Conservation (phyloP, 345 rosid species). For the Eucalyptus tenuipes region DNA sequence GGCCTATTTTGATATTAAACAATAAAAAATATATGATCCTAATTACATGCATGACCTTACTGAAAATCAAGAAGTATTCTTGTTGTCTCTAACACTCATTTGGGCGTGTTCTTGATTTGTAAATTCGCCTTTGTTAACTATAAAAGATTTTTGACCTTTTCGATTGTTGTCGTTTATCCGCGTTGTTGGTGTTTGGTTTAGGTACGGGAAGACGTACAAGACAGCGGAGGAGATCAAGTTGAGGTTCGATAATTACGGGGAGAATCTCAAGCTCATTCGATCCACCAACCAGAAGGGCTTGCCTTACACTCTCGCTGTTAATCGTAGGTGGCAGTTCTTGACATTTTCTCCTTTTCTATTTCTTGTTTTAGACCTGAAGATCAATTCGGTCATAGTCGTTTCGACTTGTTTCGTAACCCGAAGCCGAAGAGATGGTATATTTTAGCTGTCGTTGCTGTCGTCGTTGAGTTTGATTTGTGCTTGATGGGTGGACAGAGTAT, state of each 20-base stretch:
- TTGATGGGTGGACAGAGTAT: slow-evolving; percentile 38
- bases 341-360: background rate
- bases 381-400: background rate
- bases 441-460: background rate
- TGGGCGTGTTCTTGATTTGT: background rate
- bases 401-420: background rate
- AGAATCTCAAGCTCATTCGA: slow-evolving; percentile 63
- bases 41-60: too few relatives aligned
- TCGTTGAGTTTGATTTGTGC: background rate
- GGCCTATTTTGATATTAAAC: background rate
- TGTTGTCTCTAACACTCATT: background rate
- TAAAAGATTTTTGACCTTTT: background rate
- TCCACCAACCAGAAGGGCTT: slow-evolving; percentile 56
- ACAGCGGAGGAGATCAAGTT: slow-evolving; percentile 56
- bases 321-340: slow-evolving; percentile 26
- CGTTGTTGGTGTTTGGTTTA: background rate
- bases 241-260: slow-evolving; percentile 57
- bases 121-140: background rate
- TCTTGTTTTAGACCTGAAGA: background rate
- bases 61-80: background rate
- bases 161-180: background rate
- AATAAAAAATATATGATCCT: background rate
- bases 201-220: slow-evolving; percentile 68
- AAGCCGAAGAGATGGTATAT: background rate
- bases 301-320: slow-evolving; percentile 56